Conservation (phyloP, 1,284 basidiomycete genomes). For the Phenoliferia sp. region DNA sequence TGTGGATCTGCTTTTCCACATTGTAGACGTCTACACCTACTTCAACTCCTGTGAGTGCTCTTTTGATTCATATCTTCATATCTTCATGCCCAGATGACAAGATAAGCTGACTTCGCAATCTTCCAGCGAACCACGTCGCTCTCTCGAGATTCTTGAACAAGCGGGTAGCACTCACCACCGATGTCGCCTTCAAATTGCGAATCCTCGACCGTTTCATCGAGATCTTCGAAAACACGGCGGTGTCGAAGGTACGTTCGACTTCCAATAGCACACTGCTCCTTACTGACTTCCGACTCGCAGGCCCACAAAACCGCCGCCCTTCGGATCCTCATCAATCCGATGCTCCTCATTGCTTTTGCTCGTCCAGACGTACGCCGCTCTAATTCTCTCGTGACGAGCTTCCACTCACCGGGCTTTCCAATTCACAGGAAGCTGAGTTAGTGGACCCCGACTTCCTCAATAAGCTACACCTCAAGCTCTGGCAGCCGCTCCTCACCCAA, state of each 20-base stretch:
- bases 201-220: constrained; percentile 78
- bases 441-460: constrained; percentile 66
- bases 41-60: constrained; percentile 59
- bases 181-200: constrained; percentile 66
- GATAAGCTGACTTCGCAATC: no score
- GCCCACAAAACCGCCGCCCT: constrained; percentile 78
- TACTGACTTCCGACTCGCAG: not conserved
- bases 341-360: constrained; percentile 70
- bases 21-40: constrained; percentile 77
- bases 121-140: constrained; percentile 74
- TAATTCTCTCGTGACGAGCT: no score
- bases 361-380: constrained; percentile 41
- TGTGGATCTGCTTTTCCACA: constrained; percentile 82
- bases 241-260: constrained; percentile 51
- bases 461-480: constrained; percentile 67
- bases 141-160: constrained; percentile 85
- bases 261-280: not conserved
- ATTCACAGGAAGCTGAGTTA: constrained; percentile 48
- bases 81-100: no score
- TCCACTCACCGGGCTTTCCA: constrained; percentile 14
- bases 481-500: constrained; percentile 65
- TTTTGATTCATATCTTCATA: no score
- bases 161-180: constrained; percentile 62
- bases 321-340: constrained; percentile 84
- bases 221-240: constrained; percentile 40